Evolutionary conservation across 371 early-diverging fungal species (phyloP), one percentile per base, ranked within the genome.

Genomic region (Mycotypha africana): DNA sequence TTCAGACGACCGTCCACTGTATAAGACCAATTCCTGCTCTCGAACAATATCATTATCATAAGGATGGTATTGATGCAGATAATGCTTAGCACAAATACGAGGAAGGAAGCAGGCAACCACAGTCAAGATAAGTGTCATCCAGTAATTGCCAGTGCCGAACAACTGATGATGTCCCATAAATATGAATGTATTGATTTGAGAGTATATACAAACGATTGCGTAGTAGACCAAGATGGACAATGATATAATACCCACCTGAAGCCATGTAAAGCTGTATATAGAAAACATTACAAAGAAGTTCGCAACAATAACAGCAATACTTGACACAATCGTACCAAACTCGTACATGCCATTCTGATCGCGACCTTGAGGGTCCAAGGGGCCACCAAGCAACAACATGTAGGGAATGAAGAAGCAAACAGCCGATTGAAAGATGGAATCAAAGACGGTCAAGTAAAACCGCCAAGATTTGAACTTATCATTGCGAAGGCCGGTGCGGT

Each of bases 361-460:
- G 35, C 60, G 62, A 5, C 92, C 92, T 20, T 48, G 48, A 9
- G 65, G 53, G 24, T 84, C 56, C 37, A 58, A 21, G 42, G 65
- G 42, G 49, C 82, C 60, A 48, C 79, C 60, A 34, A 65, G 42
- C 45, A 76, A 41, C 42, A 78, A 50, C 60, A 65, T 64, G 38
- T 71, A 76, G 2, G 85, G 83, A 28, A 88, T 72, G 46, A 82
- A 92, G 69, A 87, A 91, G 39, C 85, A 82, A 11, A 93, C 81
- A 3, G 85, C 47, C 2, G 94, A 92, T 64, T 97, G 96, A 62
- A 85, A 96, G 25, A 94, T 62, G 0, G 85, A 89, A 54, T 95
- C 93, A 20, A 86, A 37, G 8, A 92, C 75, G 38, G 85, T 90
- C 28, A 88, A 47, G 81, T 86, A 91, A 60, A 93, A 94, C 43